These are phyloP conservation scores for Colletotrichum sp. DNA, from an alignment of 2,329 filamentous ascomycete species.

Conservation along the genomic window DNA sequence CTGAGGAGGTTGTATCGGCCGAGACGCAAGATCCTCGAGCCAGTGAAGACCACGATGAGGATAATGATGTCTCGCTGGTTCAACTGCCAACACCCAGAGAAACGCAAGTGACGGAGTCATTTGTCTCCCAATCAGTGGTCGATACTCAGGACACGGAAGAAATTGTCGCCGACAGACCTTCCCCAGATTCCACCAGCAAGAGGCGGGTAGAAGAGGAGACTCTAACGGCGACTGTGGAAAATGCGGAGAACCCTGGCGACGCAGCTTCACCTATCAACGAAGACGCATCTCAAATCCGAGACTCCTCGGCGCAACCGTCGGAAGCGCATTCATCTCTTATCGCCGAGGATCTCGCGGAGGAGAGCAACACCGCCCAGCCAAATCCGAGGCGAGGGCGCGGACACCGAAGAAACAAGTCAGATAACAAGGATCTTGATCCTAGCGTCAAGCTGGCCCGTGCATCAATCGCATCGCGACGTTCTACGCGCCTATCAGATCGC, in stretches of 20 bases:
- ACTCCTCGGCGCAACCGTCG: constrained; percentile 16
- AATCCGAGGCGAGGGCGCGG: constrained; percentile 12
- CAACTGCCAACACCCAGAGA: background rate
- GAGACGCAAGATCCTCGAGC: background rate
- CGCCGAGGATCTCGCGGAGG: constrained; percentile 15
- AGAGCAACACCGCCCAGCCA: constrained; percentile 1
- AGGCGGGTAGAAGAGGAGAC: background rate
- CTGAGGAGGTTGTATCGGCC: background rate
- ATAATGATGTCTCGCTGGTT: background rate
- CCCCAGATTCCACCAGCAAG: background rate
- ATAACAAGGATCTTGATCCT: constrained; percentile 18
- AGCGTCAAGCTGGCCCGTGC: constrained; percentile 19
- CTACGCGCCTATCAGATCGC: constrained; percentile 20
- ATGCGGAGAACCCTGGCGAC: background rate
- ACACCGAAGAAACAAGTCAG: constrained; percentile 17
- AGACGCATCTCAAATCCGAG: constrained; percentile 16
- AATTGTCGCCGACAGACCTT: background rate
- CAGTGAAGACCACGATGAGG: background rate
- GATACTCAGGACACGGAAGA: constrained; percentile 12
- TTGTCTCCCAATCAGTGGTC: background rate
- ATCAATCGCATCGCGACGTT: constrained; percentile 21
- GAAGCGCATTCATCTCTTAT: constrained; percentile 19
- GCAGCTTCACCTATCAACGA: constrained; percentile 5
- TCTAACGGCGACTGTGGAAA: background rate
- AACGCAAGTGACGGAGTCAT: constrained; percentile 1